Evolutionary conservation across 2,329 filamentous ascomycete species (phyloP).

Genomic region (Juglanconis sp.): DNA sequence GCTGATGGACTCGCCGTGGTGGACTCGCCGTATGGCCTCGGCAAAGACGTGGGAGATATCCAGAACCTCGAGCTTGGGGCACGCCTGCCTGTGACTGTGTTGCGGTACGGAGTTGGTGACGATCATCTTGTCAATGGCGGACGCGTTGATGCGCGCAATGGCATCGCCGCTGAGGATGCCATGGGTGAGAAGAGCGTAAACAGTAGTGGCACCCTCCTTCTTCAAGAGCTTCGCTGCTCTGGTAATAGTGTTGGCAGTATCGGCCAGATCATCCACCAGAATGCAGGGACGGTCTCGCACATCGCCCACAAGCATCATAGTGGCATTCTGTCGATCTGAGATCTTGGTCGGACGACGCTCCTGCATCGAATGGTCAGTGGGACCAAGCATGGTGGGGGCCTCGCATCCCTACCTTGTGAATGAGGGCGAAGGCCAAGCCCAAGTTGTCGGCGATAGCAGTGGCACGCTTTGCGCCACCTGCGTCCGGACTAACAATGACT

Average conservation of each 20-base stretch:
- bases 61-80: slow-evolving; percentile 86
- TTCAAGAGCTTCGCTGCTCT: slow-evolving; percentile 95
- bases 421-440: slow-evolving; percentile 92
- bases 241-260: slow-evolving; percentile 96
- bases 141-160: slow-evolving; percentile 90
- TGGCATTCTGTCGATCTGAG: slow-evolving; percentile 83
- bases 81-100: slow-evolving; percentile 70
- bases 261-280: slow-evolving; percentile 88
- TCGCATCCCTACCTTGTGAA: slow-evolving; percentile 73
- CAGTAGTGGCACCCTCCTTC: slow-evolving; percentile 86
- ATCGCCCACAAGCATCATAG: slow-evolving; percentile 93
- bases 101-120: slow-evolving; percentile 96
- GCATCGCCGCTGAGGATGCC: slow-evolving; percentile 94
- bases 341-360: slow-evolving; percentile 87
- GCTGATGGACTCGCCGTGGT: slow-evolving; percentile 97
- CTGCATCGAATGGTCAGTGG: slow-evolving; percentile 39
- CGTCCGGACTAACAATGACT: slow-evolving; percentile 93
- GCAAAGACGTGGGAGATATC: slow-evolving; percentile 91
- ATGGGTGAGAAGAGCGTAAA: slow-evolving; percentile 91
- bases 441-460: slow-evolving; percentile 92
- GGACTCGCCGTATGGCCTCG: slow-evolving; percentile 91
- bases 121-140: slow-evolving; percentile 85
- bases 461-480: slow-evolving; percentile 92
- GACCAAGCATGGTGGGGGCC: neutral
- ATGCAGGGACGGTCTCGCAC: slow-evolving; percentile 75